Base-by-base conservation (phyloP, 2,329 filamentous ascomycete genomes). In the Emmonsiellopsis sp. region DNA sequence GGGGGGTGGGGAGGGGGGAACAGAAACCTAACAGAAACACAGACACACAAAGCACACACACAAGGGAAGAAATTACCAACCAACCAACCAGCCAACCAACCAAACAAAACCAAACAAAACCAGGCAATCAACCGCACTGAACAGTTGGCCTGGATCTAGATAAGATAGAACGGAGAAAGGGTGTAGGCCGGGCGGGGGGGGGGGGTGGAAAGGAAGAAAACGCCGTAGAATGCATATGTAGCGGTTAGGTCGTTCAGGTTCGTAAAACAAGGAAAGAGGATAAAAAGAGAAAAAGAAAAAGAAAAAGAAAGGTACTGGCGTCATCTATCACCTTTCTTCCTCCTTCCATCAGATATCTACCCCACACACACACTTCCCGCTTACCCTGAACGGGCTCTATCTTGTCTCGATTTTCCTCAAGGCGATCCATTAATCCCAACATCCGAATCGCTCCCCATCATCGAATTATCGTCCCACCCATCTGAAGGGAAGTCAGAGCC, bases 381-480 rank as follows among this genome's bases (percentile, higher is more conserved):
- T 6, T 8, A 4, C 13, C 8, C 27, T 27, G 8, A 50, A 27
- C n/a, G 17, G 32, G 13, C 37, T 34, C 48, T 27, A 34, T 17
- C n/a, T 42, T 2, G 13, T 17, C 21, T 44, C 11, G 27, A 27
- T 40, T 31, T 34, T 14, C 33, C 34, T 63, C 56, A 72, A 37
- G 70, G 70, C 45, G 68, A 67, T 14, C 64, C 66, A 31, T 61
- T 62, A 27, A 71, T 53, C 14, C 69, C 70, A 57, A 69, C 61
- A 33, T 73, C 70, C 2, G 70, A 72, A 56, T 72, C 70, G 52
- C 68, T 72, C 43, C 63, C 67, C 56, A 72, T 62, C 46, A 63
- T 62, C 17, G 70, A 73, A 48, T 71, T 66, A 51, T 69, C 68
- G 49, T 72, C 70, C 70, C 70, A 73, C 55, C 69, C 67, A 56